Conservation (phyloP, 2,329 filamentous ascomycete species). For the Didymellaceae sp. region DNA sequence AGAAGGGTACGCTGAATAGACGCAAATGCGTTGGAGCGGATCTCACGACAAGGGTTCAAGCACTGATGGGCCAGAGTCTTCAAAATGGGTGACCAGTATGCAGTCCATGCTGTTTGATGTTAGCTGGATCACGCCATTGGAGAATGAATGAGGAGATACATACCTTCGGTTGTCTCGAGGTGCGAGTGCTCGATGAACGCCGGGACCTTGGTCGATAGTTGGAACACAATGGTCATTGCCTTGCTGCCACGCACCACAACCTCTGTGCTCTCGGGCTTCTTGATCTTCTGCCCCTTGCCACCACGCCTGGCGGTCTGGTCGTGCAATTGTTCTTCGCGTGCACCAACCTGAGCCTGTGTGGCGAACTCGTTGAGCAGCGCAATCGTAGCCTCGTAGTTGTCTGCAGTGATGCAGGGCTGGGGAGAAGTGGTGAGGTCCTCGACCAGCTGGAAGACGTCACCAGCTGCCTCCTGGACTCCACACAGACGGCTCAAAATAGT, state of each 20-base stretch:
- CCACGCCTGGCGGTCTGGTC: constrained; percentile 61
- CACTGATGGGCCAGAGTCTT: constrained; percentile 87
- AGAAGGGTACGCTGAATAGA: constrained; percentile 85
- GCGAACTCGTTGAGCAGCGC: constrained; percentile 88
- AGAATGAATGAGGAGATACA: constrained; percentile 18
- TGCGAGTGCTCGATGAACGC: constrained; percentile 91
- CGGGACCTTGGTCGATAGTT: constrained; percentile 81
- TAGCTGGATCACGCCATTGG: too few relatives aligned
- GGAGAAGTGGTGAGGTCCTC: constrained; percentile 73
- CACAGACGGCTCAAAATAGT: constrained; percentile 81
- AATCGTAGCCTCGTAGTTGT: constrained; percentile 93
- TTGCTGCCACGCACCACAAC: constrained; percentile 78
- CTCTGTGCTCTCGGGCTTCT: constrained; percentile 69
- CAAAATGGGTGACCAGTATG: constrained; percentile 97
- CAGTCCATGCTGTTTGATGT: constrained; percentile 76
- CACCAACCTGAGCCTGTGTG: constrained; percentile 76
- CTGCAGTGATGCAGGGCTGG: constrained; percentile 85
- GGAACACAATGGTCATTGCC: constrained; percentile 81
- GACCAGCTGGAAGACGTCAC: constrained; percentile 85
- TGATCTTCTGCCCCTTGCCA: constrained; percentile 59
- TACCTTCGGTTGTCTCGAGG: constrained; percentile 83
- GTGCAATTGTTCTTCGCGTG: constrained; percentile 71
- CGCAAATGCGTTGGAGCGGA: constrained; percentile 86
- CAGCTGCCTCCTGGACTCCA: constrained; percentile 71
- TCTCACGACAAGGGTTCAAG: constrained; percentile 91